Evolutionary conservation across 139 green algal genomes (phyloP), one percentile per base, ranked within the genome.

Genomic region (Marvania coccoides): DNA sequence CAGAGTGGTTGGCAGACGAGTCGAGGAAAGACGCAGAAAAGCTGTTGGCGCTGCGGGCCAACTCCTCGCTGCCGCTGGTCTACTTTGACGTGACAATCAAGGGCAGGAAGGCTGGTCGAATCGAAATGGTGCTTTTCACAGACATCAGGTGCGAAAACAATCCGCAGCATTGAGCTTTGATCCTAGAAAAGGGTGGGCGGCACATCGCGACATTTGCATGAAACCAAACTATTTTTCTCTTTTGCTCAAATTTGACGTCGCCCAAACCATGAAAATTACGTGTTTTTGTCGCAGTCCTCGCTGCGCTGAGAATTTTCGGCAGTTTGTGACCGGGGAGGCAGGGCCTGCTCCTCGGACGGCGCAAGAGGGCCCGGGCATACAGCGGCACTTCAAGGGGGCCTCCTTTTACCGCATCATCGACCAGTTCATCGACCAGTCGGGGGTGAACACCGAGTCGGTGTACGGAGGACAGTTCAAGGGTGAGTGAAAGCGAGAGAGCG

Each of bases 281-380:
- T n/a, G n/a, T n/a, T n/a, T n/a, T n/a, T n/a, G n/a, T n/a, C n/a
- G n/a, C n/a, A n/a, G 26, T 14, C 75, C 75, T 2, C 58, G 75
- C 6, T 47, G 59, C 1, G 67, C 83, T 3, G 83, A 90, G 54
- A 90, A 85, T 66, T 83, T 87, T 63, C 47, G 83, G 14, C 34
- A 57, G 7, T 26, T 61, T 23, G 13, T 31, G 3, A 66, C 59
- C n/a, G 59, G 59, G 14, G 59, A 66, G 33, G 57, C 57, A 56
- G 57, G 57, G 2, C 9, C 33, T 2, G 57, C 33, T 58, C 57
- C 57, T 57, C 24, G 48, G 26, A 26, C 23, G 48, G 33, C 47
- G 14, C 19, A 51, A 19, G 57, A 64, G 1, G 57, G 57, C 15
- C 29, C 35, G 54, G 14, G 30, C 33, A 55, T 29, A 39, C n/a